phyloP scores from a whole-genome alignment of 2,329 filamentous ascomycete species.

The Myriosclerotinia scirpicola region DNA sequence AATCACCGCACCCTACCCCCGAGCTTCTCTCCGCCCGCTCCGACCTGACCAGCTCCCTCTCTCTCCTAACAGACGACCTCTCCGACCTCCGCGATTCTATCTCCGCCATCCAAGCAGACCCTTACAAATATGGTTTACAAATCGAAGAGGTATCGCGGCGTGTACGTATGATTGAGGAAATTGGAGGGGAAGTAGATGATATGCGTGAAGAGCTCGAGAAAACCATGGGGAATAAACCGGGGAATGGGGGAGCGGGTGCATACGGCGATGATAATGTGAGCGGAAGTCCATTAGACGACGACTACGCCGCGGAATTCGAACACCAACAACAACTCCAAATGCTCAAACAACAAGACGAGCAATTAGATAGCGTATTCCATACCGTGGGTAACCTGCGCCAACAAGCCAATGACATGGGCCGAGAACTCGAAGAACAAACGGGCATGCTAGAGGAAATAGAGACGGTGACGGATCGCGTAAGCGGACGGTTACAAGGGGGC shows the following conservation, averaged over 20 bases:
- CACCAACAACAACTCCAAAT: slow-evolving; percentile 87
- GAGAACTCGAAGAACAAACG: slow-evolving; percentile 91
- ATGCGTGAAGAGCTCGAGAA: slow-evolving; percentile 82
- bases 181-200: slow-evolving; percentile 82
- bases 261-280: slow-evolving; percentile 29
- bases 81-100: slow-evolving; percentile 86
- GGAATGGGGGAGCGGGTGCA: slow-evolving; percentile 28
- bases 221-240: slow-evolving; percentile 47
- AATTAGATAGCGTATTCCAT: slow-evolving; percentile 86
- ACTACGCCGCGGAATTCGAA: slow-evolving; percentile 75
- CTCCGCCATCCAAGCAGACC: slow-evolving; percentile 81
- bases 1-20: slow-evolving; percentile 58
- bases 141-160: slow-evolving; percentile 78
- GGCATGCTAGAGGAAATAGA: slow-evolving; percentile 88
- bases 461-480: slow-evolving; percentile 79
- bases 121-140: slow-evolving; percentile 82
- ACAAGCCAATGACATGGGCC: slow-evolving; percentile 94
- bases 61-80: slow-evolving; percentile 76
- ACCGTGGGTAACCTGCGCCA: slow-evolving; percentile 88
- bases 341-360: slow-evolving; percentile 92
- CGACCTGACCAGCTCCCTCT: slow-evolving; percentile 66
- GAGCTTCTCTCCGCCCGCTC: slow-evolving; percentile 78
- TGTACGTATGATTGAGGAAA: slow-evolving; percentile 79
- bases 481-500: slow-evolving; percentile 79
- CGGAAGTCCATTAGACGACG: slow-evolving; percentile 35